Evolutionary conservation across 768 basidiomycete genomes (phyloP).

Genomic region (Tricholoma furcatifolium): DNA sequence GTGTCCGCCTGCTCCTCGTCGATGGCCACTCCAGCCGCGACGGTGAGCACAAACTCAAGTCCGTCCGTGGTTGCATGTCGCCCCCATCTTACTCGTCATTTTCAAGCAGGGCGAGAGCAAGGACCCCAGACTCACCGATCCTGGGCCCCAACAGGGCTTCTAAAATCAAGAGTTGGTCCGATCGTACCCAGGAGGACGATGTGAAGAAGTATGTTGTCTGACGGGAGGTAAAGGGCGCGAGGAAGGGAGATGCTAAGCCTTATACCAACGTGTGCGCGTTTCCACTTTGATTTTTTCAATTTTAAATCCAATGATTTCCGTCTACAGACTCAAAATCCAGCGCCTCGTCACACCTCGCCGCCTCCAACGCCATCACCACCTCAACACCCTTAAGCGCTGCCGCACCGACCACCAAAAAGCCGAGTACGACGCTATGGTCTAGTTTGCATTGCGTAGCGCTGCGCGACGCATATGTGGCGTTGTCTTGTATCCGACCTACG

Average conservation of each 20-base stretch:
- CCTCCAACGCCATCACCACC: slow-evolving; percentile 94
- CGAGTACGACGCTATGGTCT: slow-evolving; percentile 91
- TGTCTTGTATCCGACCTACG: no score
- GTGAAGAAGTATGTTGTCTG: slow-evolving; percentile 97
- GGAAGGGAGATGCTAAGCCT: slow-evolving; percentile 90
- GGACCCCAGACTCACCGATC: slow-evolving; percentile 88
- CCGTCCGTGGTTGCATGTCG: slow-evolving; percentile 98
- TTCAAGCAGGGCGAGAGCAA: slow-evolving; percentile 95
- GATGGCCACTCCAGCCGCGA: slow-evolving; percentile 95
- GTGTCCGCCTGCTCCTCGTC: slow-evolving; percentile 89
- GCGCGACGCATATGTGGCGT: no score
- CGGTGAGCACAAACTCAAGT: slow-evolving; percentile 98
- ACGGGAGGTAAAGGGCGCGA: slow-evolving; percentile 83
- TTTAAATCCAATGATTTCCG: not conserved
- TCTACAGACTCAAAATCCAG: slow-evolving; percentile 87
- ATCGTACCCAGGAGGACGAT: slow-evolving; percentile 96
- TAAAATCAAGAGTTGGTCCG: slow-evolving; percentile 97
- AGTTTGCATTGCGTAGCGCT: no score
- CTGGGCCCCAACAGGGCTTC: slow-evolving; percentile 97
- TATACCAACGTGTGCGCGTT: slow-evolving; percentile 91
- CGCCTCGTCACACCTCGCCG: slow-evolving; percentile 93
- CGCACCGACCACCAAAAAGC: slow-evolving; percentile 85
- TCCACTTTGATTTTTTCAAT: not conserved
- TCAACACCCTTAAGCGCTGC: slow-evolving; percentile 84
- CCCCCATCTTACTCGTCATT: slow-evolving; percentile 88